A percentile compares a stretch with the other conserved stretches of the same genome.
These are phyloP conservation scores for Saturnispora galanensis DNA, from an alignment of 805 yeast genomes.

Conservation along the genomic window DNA sequence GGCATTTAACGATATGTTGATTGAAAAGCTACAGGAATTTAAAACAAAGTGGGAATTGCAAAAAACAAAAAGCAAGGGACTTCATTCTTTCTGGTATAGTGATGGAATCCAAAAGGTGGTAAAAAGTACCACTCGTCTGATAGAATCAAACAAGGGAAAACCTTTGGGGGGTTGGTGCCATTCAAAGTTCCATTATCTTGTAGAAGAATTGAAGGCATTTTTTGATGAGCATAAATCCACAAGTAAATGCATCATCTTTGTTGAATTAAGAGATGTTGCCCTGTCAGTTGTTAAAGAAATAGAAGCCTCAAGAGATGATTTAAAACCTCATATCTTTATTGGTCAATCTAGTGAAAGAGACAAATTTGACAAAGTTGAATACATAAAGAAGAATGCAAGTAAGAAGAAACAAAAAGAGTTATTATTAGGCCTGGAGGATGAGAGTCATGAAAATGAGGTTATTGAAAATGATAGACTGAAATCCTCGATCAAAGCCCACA, in stretches of 20 bases:
- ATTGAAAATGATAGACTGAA: constrained; percentile 32
- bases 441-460: background rate
- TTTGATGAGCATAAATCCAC: constrained; percentile 21
- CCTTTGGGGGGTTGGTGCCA: constrained; percentile 41
- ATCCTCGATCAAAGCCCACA: constrained; percentile 67
- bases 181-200: constrained; percentile 56
- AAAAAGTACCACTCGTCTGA: constrained; percentile 35
- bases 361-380: constrained; percentile 46
- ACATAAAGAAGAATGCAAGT: constrained; percentile 24
- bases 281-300: constrained; percentile 66
- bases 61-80: constrained; percentile 54
- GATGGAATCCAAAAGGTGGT: constrained; percentile 29
- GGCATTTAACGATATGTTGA: constrained; percentile 62
- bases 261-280: constrained; percentile 86
- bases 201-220: constrained; percentile 49
- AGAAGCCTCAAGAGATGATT: constrained; percentile 21
- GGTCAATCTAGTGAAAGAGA: constrained; percentile 82
- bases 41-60: constrained; percentile 43
- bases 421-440: background rate
- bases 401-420: constrained; percentile 19
- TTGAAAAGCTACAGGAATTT: constrained; percentile 47
- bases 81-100: constrained; percentile 52
- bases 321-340: constrained; percentile 76
- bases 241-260: constrained; percentile 64
- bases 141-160: constrained; percentile 26